Evolutionary conservation across 768 basidiomycete species (phyloP).

Genomic region (Xerocomellus dryophilus): DNA sequence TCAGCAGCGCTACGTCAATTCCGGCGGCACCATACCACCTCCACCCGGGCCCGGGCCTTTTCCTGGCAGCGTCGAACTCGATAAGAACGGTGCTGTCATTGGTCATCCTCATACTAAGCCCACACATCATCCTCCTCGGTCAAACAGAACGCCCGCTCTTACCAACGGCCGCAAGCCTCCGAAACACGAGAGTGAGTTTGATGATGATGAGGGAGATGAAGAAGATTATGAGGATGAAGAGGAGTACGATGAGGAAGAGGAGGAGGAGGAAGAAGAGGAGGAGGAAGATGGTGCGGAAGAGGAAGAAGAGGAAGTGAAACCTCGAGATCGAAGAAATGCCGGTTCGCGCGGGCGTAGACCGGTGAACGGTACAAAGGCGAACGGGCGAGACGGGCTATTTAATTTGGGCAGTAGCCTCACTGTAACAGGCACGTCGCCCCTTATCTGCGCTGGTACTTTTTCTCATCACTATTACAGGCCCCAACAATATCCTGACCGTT

Average conservation of each 20-base stretch:
- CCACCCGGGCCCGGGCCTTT: conserved; percentile 97
- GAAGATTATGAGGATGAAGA: conserved; percentile 54
- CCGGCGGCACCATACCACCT: conserved; percentile 84
- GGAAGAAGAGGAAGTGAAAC: conserved; percentile 50
- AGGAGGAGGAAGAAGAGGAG: conserved; percentile 69
- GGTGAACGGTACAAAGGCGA: conserved; percentile 44
- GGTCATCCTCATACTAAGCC: conserved; percentile 32
- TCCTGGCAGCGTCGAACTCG: conserved; percentile 95
- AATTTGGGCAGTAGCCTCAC: conserved; percentile 81
- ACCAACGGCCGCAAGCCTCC: conserved; percentile 41
- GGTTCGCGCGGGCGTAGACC: conserved; percentile 38
- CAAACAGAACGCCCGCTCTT: conserved; percentile 33
- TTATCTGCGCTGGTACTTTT: conserved; percentile 10
- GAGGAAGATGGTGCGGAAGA: conserved; percentile 68
- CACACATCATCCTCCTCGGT: conserved; percentile 41
- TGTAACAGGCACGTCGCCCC: conserved; percentile 60
- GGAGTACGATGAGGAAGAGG: conserved; percentile 56
- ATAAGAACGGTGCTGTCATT: conserved; percentile 80
- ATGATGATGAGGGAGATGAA: conserved; percentile 61
- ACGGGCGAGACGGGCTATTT: conserved; percentile 65
- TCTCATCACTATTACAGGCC: conserved; percentile 44
- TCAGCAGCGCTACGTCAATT: conserved; percentile 93
- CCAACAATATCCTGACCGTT: conserved; percentile 95
- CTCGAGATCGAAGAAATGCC: conserved; percentile 35
- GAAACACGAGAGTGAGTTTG: conserved; percentile 61